Evolutionary conservation across 2,329 filamentous ascomycete species (phyloP).

Genomic region (Xylaria sp.): DNA sequence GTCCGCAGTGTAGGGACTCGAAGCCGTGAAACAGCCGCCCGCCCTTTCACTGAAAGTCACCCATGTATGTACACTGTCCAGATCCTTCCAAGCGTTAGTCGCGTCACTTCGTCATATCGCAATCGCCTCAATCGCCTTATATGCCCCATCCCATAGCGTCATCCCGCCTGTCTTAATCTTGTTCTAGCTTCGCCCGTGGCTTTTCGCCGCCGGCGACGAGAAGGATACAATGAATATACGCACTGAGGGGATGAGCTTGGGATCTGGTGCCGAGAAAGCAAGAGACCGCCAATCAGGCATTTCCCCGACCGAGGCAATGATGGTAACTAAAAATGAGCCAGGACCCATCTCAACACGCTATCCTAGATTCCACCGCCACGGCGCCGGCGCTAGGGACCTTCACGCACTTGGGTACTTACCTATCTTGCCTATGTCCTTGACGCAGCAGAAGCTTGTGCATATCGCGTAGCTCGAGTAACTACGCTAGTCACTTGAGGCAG

Average conservation of each 20-base stretch:
- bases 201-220: neutral
- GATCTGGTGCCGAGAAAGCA: slow-evolving; percentile 5
- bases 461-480: too few relatives aligned
- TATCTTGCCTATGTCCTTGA: neutral
- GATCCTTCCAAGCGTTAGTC: neutral
- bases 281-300: neutral
- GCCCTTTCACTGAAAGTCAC: slow-evolving; percentile 17
- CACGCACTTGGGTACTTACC: neutral
- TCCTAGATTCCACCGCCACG: neutral
- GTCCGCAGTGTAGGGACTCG: neutral
- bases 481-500: too few relatives aligned
- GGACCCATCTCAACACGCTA: neutral
- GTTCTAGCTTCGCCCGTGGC: neutral
- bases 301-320: neutral
- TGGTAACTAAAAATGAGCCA: neutral
- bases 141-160: neutral
- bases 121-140: neutral
- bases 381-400: neutral
- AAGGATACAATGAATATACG: neutral
- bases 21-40: slow-evolving; percentile 26
- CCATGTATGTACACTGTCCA: slow-evolving; percentile 18
- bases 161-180: neutral
- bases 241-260: neutral
- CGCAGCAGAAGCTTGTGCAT: too few relatives aligned
- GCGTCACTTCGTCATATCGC: neutral